A percentile compares a stretch with the other conserved stretches of the same genome.
These are phyloP conservation scores for Posidonia oceanica DNA, from an alignment of 116 monocot genomes.

Conservation along the genomic window DNA sequence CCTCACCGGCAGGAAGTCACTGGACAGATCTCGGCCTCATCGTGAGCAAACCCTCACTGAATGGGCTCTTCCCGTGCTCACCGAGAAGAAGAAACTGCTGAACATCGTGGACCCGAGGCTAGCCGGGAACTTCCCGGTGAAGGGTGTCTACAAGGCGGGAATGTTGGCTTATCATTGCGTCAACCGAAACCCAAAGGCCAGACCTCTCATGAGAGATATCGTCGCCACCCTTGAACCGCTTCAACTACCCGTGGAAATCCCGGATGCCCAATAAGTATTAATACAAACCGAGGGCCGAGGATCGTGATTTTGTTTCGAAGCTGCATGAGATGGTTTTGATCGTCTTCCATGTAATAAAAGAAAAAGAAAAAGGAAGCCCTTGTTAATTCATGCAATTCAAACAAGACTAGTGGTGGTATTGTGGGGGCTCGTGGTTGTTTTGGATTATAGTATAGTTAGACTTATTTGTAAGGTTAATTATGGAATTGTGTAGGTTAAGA, in stretches of 20 bases:
- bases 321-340: too few species aligned
- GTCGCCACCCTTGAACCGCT: constrained; percentile 66
- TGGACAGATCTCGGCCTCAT: constrained; percentile 62
- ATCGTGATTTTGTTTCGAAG: too few species aligned
- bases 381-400: too few species aligned
- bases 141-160: constrained; percentile 48
- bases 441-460: too few species aligned
- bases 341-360: too few species aligned
- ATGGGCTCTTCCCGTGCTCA: constrained; percentile 65
- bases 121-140: constrained; percentile 47
- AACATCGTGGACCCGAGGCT: constrained; percentile 61
- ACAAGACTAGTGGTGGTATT: too few species aligned
- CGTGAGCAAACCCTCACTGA: constrained; percentile 60
- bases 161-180: constrained; percentile 75
- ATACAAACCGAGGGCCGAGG: too few species aligned
- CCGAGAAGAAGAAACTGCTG: constrained; percentile 43
- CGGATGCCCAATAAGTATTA: neutral
- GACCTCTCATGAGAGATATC: constrained; percentile 85
- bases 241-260: constrained; percentile 17
- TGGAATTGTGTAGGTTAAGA: too few species aligned
- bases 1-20: constrained; percentile 55
- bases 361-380: too few species aligned
- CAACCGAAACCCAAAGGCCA: constrained; percentile 69
- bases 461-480: too few species aligned
- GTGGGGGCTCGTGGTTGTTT: too few species aligned